A percentile compares a stretch with the other conserved stretches of the same genome.
These are phyloP conservation scores for Blastobotrys niveus DNA, from an alignment of 1,139 yeast genomes.

Conservation along the genomic window DNA sequence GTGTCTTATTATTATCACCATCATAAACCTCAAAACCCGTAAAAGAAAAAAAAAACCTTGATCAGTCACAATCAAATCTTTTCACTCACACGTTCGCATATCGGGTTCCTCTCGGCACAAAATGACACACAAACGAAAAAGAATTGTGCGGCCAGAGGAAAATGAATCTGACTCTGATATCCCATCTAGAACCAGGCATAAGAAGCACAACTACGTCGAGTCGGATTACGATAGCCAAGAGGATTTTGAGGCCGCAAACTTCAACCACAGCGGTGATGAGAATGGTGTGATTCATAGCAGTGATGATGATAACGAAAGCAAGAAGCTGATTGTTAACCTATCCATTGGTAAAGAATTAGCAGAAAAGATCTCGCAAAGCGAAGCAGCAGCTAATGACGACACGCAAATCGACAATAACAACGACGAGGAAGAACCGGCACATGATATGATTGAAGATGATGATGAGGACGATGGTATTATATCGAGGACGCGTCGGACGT, in stretches of 20 bases:
- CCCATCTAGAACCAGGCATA: conserved; percentile 12
- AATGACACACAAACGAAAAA: conserved; percentile 12
- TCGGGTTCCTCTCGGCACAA: no score
- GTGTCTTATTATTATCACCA: no score
- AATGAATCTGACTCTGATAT: conserved; percentile 11
- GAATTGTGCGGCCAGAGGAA: conserved; percentile 13
- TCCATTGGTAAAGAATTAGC: conserved; percentile 9
- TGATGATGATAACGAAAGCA: conserved; percentile 5
- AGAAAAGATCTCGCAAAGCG: no score
- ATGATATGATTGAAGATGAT: conserved; percentile 11
- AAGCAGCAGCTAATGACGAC: no score
- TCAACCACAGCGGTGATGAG: conserved; percentile 5
- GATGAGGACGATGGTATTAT: conserved; percentile 10
- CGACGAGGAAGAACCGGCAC: conserved; percentile 20
- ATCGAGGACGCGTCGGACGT: conserved; percentile 2
- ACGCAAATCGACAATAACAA: conserved; percentile 16
- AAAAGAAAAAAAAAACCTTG: not conserved
- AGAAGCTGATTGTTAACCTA: conserved; percentile 10
- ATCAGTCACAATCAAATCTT: not conserved
- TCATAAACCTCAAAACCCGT: not conserved
- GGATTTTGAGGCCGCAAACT: conserved; percentile 4
- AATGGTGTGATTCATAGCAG: conserved; percentile 3
- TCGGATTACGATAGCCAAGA: conserved; percentile 17
- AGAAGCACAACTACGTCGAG: conserved; percentile 19
- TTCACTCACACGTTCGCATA: no score